These are phyloP conservation scores for Paralagenidium karlingii DNA, from an alignment of 352 stramenopile genomes.

Conservation along the genomic window DNA sequence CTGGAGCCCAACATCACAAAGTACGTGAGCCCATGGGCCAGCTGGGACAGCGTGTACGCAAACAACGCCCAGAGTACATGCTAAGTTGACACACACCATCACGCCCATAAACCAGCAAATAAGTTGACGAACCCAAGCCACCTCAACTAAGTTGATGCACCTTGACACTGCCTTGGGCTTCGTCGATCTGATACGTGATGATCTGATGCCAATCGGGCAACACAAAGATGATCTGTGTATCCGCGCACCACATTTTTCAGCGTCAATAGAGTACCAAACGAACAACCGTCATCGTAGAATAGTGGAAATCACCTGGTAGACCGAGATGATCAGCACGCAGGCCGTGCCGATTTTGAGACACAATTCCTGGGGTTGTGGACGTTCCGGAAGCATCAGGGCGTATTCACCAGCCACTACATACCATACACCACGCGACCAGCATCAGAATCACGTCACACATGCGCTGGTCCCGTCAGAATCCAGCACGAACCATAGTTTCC, in stretches of 20 bases:
- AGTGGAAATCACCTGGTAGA: no score
- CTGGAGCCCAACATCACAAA: slow-evolving; percentile 74
- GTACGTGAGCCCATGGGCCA: slow-evolving; percentile 75
- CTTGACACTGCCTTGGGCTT: slow-evolving; percentile 49
- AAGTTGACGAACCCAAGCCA: background rate
- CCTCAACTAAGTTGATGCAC: slow-evolving; percentile 5
- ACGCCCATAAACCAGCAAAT: background rate
- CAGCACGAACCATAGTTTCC: slow-evolving; percentile 51
- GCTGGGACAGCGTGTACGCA: slow-evolving; percentile 63
- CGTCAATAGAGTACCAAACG: no score
- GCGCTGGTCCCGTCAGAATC: no score
- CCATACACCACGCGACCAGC: background rate
- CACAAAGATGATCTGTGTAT: slow-evolving; percentile 70
- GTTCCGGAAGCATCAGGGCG: slow-evolving; percentile 65
- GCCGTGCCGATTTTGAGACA: slow-evolving; percentile 67
- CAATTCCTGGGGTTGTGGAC: slow-evolving; percentile 55
- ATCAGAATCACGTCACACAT: background rate
- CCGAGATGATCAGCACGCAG: slow-evolving; percentile 57
- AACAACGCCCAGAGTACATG: slow-evolving; percentile 47
- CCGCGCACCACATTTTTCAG: no score
- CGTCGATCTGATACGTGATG: slow-evolving; percentile 60
- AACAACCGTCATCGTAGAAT: no score
- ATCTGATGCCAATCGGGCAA: slow-evolving; percentile 61
- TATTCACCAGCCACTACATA: slow-evolving; percentile 58
- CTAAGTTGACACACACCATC: no score